A percentile compares a stretch with the other conserved stretches of the same genome.
These are phyloP conservation scores for Citropsis articulata DNA, from an alignment of 345 rosid species.

Conservation along the genomic window DNA sequence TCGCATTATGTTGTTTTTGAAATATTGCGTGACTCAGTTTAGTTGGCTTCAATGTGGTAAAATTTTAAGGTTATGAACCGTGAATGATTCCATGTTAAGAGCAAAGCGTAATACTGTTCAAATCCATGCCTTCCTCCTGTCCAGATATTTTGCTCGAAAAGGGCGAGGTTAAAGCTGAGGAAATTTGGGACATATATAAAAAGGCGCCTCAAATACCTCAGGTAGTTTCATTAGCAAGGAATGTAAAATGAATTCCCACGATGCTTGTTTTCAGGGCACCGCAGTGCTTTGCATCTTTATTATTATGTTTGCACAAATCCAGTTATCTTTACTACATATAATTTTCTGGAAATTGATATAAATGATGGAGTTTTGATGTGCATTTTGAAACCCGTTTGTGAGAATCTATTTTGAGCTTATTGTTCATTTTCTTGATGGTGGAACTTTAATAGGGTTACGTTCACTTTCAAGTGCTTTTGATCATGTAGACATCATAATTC, in stretches of 20 bases:
- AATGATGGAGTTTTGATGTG: background rate
- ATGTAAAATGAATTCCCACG: constrained; percentile 2
- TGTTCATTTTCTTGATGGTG: background rate
- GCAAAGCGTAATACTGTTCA: background rate
- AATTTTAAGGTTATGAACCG: background rate
- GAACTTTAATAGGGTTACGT: background rate
- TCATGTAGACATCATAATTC: background rate
- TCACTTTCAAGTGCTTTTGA: background rate
- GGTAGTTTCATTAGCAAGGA: constrained; percentile 33
- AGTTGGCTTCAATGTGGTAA: background rate
- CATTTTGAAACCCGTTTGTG: background rate
- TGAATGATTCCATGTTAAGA: background rate
- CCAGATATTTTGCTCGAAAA: constrained; percentile 80
- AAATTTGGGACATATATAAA: constrained; percentile 81
- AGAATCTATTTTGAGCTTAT: background rate
- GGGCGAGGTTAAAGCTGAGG: constrained; percentile 71
- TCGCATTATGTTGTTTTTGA: background rate
- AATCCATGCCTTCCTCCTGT: constrained; percentile 11
- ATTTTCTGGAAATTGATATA: background rate
- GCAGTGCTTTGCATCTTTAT: background rate
- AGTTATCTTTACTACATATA: background rate
- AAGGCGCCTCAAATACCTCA: constrained; percentile 71
- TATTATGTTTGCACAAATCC: background rate
- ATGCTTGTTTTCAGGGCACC: background rate
- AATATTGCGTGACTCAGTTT: background rate